Percentiles rank a stretch among this genome's conserved stretches.
Evolutionary conservation across 495 filamentous ascomycete genomes (phyloP).

Genomic region (Aspergillus taichungensis): DNA sequence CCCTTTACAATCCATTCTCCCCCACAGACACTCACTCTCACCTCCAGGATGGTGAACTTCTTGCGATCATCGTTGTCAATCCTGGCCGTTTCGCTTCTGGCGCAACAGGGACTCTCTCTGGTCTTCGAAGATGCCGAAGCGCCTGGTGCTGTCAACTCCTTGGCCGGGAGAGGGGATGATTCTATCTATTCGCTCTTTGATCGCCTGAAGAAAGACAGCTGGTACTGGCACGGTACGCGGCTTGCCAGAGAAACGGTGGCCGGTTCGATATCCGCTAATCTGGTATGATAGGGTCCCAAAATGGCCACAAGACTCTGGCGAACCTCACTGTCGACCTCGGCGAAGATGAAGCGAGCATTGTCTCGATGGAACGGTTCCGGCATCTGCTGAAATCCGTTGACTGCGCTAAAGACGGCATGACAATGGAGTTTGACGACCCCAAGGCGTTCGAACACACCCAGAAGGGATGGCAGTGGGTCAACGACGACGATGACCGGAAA

Average conservation of each 20-base stretch:
- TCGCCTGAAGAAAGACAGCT: constrained; percentile 4
- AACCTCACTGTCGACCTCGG: constrained; percentile 27
- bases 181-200: constrained; percentile 2
- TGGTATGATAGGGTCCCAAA: neutral
- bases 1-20: neutral
- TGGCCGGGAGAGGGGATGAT: neutral
- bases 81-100: constrained; percentile 7
- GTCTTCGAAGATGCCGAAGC: constrained; percentile 4
- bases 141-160: neutral
- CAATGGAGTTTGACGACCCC: constrained; percentile 21
- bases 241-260: neutral
- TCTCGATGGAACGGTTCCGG: constrained; percentile 28
- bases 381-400: constrained; percentile 19
- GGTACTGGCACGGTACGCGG: constrained; percentile 12
- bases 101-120: constrained; percentile 5
- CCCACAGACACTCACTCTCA: neutral
- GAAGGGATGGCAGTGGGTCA: constrained; percentile 31
- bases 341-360: constrained; percentile 23
- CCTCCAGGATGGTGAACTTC: constrained; percentile 7
- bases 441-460: constrained; percentile 20
- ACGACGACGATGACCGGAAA: constrained; percentile 23
- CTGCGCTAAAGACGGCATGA: constrained; percentile 20
- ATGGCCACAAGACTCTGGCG: constrained; percentile 16
- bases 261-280: too few relatives aligned
- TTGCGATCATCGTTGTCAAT: constrained; percentile 3